These are phyloP conservation scores for Pseudomonodictys pantanalensis DNA, from an alignment of 495 filamentous ascomycete species.

Conservation along the genomic window DNA sequence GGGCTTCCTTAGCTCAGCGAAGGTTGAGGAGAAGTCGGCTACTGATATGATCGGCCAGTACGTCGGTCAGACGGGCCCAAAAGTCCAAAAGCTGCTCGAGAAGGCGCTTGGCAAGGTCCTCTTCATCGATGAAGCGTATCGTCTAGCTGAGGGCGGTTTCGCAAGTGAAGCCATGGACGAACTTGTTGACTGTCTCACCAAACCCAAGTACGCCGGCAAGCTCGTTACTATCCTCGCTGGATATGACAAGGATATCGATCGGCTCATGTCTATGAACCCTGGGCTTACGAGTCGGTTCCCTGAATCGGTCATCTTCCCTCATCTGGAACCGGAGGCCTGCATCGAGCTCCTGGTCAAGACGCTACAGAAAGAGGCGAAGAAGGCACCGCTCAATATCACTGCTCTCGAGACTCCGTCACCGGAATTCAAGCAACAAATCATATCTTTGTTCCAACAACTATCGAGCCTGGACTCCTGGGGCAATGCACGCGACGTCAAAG, in stretches of 20 bases:
- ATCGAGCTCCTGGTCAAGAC: slow-evolving; percentile 40
- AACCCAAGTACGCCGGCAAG: slow-evolving; percentile 58
- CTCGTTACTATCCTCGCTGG: slow-evolving; percentile 74
- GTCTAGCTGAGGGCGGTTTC: slow-evolving; percentile 56
- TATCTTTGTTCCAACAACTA: slow-evolving; percentile 45
- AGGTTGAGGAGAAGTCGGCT: slow-evolving; percentile 45
- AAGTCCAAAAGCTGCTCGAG: slow-evolving; percentile 57
- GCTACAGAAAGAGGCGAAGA: slow-evolving; percentile 26
- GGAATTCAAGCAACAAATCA: slow-evolving; percentile 32
- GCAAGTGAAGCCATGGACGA: slow-evolving; percentile 73
- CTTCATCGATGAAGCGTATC: slow-evolving; percentile 68
- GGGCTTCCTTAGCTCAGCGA: slow-evolving; percentile 42
- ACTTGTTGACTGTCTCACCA: slow-evolving; percentile 66
- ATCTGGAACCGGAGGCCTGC: slow-evolving; percentile 47
- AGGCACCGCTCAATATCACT: slow-evolving; percentile 26
- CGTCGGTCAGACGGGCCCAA: slow-evolving; percentile 64
- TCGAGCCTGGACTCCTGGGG: slow-evolving; percentile 57
- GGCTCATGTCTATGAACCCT: slow-evolving; percentile 60
- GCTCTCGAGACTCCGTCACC: slow-evolving; percentile 23
- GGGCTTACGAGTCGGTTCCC: slow-evolving; percentile 62
- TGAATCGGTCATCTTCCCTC: slow-evolving; percentile 53
- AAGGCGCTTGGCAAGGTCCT: slow-evolving; percentile 61
- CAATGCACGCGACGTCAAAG: slow-evolving; percentile 65
- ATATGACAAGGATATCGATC: slow-evolving; percentile 68
- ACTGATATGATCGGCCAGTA: slow-evolving; percentile 44